Percentiles rank a stretch among this genome's conserved stretches.
Conservation (phyloP, 495 filamentous ascomycete species). For the Penicillium nucicola region DNA sequence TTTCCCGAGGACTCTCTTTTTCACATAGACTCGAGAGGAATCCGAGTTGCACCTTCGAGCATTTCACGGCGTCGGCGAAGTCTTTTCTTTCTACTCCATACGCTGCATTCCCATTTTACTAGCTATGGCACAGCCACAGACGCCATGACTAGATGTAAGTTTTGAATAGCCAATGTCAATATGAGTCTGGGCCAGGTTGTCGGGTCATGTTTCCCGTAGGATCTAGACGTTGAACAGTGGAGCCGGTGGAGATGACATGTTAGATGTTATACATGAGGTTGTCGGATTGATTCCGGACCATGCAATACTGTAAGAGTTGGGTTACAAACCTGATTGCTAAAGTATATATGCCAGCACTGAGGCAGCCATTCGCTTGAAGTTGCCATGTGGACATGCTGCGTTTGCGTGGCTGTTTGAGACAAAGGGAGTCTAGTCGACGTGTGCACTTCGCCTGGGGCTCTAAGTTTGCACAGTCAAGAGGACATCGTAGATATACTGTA, state of each 20-base stretch:
- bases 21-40: not conserved
- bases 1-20: too few relatives aligned
- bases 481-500: too few relatives aligned
- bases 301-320: not conserved
- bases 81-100: conserved; percentile 1
- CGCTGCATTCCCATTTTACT: not conserved
- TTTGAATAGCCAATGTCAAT: not conserved
- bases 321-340: not conserved
- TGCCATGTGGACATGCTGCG: too few relatives aligned
- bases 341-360: not conserved
- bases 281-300: not conserved
- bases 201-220: too few relatives aligned
- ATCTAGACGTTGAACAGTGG: not conserved
- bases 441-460: not conserved
- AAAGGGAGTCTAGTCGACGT: not conserved
- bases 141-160: too few relatives aligned
- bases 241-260: not conserved
- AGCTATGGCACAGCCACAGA: too few relatives aligned
- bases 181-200: too few relatives aligned
- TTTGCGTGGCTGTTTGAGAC: too few relatives aligned
- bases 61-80: conserved; percentile 12
- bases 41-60: conserved; percentile 9
- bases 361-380: not conserved
- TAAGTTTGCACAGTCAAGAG: not conserved
- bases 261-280: not conserved